Conservation (phyloP, 768 basidiomycete genomes). For the Lentinula sp. region DNA sequence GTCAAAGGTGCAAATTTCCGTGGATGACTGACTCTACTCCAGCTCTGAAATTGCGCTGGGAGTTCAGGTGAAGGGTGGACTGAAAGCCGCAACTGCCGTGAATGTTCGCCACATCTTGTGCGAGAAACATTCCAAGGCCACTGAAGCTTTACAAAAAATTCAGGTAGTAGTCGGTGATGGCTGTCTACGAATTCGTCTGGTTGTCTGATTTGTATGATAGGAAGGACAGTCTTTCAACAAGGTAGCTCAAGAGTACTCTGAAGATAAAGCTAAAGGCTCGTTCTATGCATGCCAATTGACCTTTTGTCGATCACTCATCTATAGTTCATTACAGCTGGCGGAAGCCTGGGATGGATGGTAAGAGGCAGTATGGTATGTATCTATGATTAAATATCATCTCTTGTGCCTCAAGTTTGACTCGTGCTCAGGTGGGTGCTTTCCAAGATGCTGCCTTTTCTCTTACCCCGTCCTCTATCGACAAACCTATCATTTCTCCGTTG, state of each 20-base stretch:
- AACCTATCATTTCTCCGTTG: slow-evolving; percentile 62
- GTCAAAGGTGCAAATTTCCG: slow-evolving; percentile 25
- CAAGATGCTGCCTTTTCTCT: slow-evolving; percentile 87
- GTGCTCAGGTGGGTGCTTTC: slow-evolving; percentile 48
- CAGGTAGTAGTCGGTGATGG: slow-evolving; percentile 39
- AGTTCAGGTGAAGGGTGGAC: slow-evolving; percentile 23
- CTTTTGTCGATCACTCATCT: neutral
- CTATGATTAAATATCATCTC: too few relatives aligned
- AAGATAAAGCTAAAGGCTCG: slow-evolving; percentile 83
- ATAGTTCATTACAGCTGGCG: slow-evolving; percentile 50
- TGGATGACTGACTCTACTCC: neutral
- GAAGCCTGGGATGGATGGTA: slow-evolving; percentile 82
- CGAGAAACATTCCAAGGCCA: slow-evolving; percentile 79
- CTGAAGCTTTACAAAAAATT: slow-evolving; percentile 74
- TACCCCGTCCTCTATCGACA: slow-evolving; percentile 74
- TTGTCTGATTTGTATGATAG: slow-evolving; percentile 20
- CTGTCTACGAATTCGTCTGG: neutral
- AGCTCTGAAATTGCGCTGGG: neutral
- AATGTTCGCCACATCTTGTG: slow-evolving; percentile 87
- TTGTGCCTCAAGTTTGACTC: neutral
- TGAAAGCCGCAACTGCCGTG: slow-evolving; percentile 77
- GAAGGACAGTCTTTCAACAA: slow-evolving; percentile 82
- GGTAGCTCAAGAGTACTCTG: slow-evolving; percentile 85
- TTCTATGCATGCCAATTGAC: neutral
- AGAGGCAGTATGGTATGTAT: slow-evolving; percentile 76